Conservation (phyloP, 495 filamentous ascomycete species). For the Aspergillus ellipticus region DNA sequence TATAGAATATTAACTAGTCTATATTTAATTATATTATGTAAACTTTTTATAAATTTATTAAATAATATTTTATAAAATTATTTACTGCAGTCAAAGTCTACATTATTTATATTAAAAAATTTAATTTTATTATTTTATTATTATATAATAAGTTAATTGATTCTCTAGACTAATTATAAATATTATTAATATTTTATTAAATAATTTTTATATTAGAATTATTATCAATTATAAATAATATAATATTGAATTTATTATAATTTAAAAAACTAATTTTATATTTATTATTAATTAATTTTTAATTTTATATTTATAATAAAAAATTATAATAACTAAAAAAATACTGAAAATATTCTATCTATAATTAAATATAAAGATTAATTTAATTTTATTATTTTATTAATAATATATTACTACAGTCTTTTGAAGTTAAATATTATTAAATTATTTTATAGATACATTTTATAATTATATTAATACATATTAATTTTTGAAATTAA, state of each 20-base stretch:
- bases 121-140: background rate
- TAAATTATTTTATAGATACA: no score
- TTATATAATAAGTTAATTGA: background rate
- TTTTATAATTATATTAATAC: no score
- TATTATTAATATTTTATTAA: background rate
- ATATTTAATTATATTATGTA: no score
- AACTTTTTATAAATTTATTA: background rate
- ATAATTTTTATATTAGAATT: background rate
- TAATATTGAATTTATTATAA: conserved; percentile 4
- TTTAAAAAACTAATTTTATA: background rate
- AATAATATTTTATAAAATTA: background rate
- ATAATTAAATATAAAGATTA: background rate
- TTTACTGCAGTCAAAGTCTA: no score
- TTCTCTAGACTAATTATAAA: background rate
- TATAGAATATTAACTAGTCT: no score
- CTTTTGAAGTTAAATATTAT: no score
- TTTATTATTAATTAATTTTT: background rate
- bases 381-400: background rate
- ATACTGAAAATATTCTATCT: no score
- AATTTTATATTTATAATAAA: no score
- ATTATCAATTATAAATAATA: background rate
- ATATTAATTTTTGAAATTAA: no score
- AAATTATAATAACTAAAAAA: conserved; percentile 2
- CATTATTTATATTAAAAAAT: background rate
- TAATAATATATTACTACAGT: no score